Evolutionary conservation across 23 red algal species (phyloP).

Genomic region (Agarophyton chilense): DNA sequence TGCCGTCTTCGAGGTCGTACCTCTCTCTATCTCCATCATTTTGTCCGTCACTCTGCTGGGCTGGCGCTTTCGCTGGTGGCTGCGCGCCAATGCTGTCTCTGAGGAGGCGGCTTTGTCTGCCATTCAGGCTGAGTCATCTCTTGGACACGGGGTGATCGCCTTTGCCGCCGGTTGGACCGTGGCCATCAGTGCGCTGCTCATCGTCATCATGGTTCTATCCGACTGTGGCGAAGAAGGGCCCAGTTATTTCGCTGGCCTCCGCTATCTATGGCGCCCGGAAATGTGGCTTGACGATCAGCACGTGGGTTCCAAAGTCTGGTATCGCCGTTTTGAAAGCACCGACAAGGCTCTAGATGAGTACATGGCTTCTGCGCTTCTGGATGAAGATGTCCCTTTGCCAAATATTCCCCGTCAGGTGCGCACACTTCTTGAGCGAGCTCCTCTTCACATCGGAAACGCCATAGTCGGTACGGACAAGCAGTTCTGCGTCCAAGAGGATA

Average conservation of each 20-base stretch:
- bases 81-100: background rate
- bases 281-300: conserved; percentile 29
- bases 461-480: conserved; percentile 32
- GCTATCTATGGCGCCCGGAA: conserved; percentile 39
- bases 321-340: background rate
- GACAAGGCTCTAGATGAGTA: conserved; percentile 16
- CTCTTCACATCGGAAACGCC: conserved; percentile 26
- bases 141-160: conserved; percentile 7
- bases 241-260: conserved; percentile 36
- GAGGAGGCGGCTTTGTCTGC: background rate
- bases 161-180: conserved; percentile 45
- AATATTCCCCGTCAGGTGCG: background rate
- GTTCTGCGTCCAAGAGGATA: conserved; percentile 1
- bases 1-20: background rate
- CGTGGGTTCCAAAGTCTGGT: conserved; percentile 17
- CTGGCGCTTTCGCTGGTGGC: conserved; percentile 46
- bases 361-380: conserved; percentile 15
- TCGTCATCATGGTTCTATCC: conserved; percentile 25
- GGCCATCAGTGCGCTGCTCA: background rate
- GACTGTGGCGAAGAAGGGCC: conserved; percentile 39
- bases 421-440: background rate
- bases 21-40: background rate
- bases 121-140: conserved; percentile 4
- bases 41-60: conserved; percentile 7
- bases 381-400: background rate